Evolutionary conservation across 2,329 filamentous ascomycete genomes (phyloP).

Genomic region (Gaeumannomyces tritici): DNA sequence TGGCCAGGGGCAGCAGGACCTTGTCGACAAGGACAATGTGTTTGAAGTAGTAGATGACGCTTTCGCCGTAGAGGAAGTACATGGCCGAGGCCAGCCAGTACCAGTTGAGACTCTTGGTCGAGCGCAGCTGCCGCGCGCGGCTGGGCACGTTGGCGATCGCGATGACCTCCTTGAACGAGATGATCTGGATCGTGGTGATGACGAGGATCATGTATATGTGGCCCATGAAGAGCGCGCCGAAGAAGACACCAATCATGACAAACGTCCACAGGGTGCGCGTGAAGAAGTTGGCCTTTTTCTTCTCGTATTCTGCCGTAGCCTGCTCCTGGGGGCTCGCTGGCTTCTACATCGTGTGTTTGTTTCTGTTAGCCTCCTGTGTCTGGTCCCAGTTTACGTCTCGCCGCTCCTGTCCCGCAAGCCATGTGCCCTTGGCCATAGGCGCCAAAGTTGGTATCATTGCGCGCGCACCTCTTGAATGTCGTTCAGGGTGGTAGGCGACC

Average conservation of each 20-base stretch:
- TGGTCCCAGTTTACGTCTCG: neutral
- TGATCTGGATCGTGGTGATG: slow-evolving; percentile 86
- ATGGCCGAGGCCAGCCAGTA: slow-evolving; percentile 98
- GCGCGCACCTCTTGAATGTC: slow-evolving; percentile 26
- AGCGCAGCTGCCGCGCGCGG: slow-evolving; percentile 78
- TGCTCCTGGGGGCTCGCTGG: slow-evolving; percentile 29
- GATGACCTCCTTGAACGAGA: slow-evolving; percentile 98
- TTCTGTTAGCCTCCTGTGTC: neutral
- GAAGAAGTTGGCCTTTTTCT: slow-evolving; percentile 98
- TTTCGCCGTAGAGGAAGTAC: slow-evolving; percentile 99
- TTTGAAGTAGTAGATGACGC: slow-evolving; percentile 99
- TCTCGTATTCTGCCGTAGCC: slow-evolving; percentile 68
- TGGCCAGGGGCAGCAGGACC: slow-evolving; percentile 84
- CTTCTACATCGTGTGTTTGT: slow-evolving; percentile 25
- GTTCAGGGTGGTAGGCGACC: slow-evolving; percentile 20
- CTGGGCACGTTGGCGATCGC: slow-evolving; percentile 93
- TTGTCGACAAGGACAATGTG: slow-evolving; percentile 94
- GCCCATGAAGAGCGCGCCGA: slow-evolving; percentile 83
- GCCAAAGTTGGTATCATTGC: neutral
- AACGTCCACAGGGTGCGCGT: slow-evolving; percentile 96
- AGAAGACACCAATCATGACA: slow-evolving; percentile 93
- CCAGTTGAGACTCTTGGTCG: slow-evolving; percentile 97
- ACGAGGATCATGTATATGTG: slow-evolving; percentile 96
- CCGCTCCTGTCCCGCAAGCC: neutral
- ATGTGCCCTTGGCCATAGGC: no score